Evolutionary conservation across 345 rosid genomes (phyloP).

Genomic region (Salix koriyanagi): DNA sequence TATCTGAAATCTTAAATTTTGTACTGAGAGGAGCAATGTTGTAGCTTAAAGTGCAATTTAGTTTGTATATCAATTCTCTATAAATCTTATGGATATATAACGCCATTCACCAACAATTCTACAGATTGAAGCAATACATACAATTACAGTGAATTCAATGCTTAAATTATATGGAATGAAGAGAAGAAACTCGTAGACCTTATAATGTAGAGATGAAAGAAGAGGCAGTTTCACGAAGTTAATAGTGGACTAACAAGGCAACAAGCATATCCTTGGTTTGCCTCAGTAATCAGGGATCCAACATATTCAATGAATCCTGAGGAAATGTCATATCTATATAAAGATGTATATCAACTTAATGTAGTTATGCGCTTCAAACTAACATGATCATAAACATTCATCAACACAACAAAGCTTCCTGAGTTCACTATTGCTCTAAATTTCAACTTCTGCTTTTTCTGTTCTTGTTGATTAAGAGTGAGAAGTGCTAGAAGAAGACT

Average conservation of each 20-base stretch:
- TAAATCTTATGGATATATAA: too few relatives aligned
- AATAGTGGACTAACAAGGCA: not conserved
- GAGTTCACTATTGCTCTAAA: not conserved
- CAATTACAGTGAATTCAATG: not conserved
- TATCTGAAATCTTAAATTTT: too few relatives aligned
- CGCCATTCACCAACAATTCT: not conserved
- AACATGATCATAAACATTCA: not conserved
- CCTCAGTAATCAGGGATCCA: not conserved
- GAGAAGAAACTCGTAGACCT: not conserved
- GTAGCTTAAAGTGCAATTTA: not conserved
- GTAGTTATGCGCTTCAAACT: not conserved
- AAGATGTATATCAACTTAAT: not conserved
- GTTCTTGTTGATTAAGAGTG: not conserved
- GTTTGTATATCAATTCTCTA: not conserved
- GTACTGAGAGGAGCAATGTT: not conserved
- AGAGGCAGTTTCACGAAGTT: not conserved
- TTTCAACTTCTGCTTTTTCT: not conserved
- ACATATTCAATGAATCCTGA: not conserved
- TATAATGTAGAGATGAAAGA: not conserved
- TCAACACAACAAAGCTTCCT: not conserved
- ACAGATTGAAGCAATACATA: not conserved
- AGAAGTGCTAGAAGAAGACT: not conserved
- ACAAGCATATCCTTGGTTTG: not conserved
- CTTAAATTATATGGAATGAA: not conserved
- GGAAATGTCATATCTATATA: not conserved